Evolutionary conservation across 2,329 filamentous ascomycete genomes (phyloP).

Genomic region (Chalaropsis ovoidea): DNA sequence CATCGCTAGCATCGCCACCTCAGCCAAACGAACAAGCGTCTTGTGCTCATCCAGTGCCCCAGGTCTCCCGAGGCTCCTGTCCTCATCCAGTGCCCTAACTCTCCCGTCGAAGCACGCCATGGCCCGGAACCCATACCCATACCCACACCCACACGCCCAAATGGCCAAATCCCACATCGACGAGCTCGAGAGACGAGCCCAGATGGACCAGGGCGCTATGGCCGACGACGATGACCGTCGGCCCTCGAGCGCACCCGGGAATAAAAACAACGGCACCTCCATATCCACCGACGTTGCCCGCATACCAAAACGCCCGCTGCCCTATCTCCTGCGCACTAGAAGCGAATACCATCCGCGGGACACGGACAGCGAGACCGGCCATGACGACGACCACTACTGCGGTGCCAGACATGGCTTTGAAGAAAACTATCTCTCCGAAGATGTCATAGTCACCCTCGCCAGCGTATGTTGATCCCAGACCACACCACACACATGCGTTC

Average conservation of each 20-base stretch:
- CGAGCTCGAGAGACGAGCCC: background rate
- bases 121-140: constrained; percentile 4
- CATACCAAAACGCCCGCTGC: constrained; percentile 37
- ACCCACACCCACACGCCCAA: background rate
- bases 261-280: constrained; percentile 33
- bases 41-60: too few relatives aligned
- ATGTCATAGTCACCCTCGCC: constrained; percentile 74
- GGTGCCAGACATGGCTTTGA: constrained; percentile 78
- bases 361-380: constrained; percentile 36
- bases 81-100: background rate
- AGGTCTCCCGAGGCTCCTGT: background rate
- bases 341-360: constrained; percentile 43
- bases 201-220: background rate
- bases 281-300: constrained; percentile 32
- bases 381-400: constrained; percentile 43
- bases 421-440: constrained; percentile 80
- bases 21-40: background rate
- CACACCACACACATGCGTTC: too few relatives aligned
- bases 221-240: constrained; percentile 32
- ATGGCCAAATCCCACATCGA: constrained; percentile 3
- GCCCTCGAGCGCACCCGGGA: constrained; percentile 40
- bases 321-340: constrained; percentile 46
- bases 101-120: background rate
- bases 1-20: too few relatives aligned
- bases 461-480: constrained; percentile 49